phyloP scores from a whole-genome alignment of 164 flowering plant species.

The Tetracentron sinense region DNA sequence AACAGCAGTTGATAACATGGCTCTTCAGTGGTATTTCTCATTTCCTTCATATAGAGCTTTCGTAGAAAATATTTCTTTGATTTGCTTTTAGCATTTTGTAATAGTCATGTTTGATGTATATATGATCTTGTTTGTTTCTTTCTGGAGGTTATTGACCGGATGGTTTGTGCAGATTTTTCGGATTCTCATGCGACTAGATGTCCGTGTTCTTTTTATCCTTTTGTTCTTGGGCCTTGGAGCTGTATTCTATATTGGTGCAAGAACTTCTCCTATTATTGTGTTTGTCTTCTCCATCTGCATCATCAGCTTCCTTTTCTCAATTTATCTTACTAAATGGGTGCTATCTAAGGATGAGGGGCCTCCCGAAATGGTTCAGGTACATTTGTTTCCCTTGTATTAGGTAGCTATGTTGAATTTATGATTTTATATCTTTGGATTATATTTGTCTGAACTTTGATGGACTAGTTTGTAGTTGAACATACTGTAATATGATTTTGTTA shows the following conservation, averaged over 20 bases:
- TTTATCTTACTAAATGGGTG: slow-evolving; percentile 92
- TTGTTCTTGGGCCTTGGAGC: slow-evolving; percentile 64
- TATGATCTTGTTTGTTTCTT: neutral
- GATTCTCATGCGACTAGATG: slow-evolving; percentile 62
- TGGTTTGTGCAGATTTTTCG: slow-evolving; percentile 63
- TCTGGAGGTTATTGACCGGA: neutral
- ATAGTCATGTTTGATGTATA: neutral
- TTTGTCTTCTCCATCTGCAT: slow-evolving; percentile 89
- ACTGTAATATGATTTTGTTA: too few relatives aligned
- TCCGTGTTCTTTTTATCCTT: slow-evolving; percentile 63
- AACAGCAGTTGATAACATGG: neutral
- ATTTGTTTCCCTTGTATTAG: slow-evolving; percentile 3
- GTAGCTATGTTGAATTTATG: too few relatives aligned
- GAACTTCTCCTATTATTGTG: slow-evolving; percentile 81
- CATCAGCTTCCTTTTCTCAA: slow-evolving; percentile 64
- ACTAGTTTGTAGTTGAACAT: too few relatives aligned
- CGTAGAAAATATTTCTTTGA: too few relatives aligned
- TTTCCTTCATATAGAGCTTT: neutral
- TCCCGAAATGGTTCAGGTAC: slow-evolving; percentile 94
- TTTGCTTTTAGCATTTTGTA: neutral
- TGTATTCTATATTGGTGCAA: slow-evolving; percentile 78
- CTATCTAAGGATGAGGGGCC: slow-evolving; percentile 98
- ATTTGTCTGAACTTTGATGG: too few relatives aligned
- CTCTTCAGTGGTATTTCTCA: too few relatives aligned
- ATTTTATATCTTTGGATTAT: too few relatives aligned